A percentile compares a stretch with the other conserved stretches of the same genome.
phyloP scores from a whole-genome alignment of 257 asterid genomes.

The Solanum sitiens region DNA sequence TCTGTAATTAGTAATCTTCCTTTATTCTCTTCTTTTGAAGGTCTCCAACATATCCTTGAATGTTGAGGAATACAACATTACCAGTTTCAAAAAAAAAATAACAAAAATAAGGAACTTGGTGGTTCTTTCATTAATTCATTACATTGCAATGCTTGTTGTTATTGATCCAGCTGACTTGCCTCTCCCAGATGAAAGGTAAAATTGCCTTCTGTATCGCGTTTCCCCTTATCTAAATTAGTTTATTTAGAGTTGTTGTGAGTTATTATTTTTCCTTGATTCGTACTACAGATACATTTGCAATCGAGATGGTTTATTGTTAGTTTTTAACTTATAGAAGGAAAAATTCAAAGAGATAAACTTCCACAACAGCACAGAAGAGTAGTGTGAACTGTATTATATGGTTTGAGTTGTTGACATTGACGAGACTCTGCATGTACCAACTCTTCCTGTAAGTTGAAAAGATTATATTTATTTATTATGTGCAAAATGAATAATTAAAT shows the following conservation, averaged over 20 bases:
- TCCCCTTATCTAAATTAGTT: not conserved
- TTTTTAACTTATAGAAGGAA: not conserved
- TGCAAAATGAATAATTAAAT: too few species aligned
- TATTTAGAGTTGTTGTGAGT: not conserved
- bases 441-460: not conserved
- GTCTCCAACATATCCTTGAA: not conserved
- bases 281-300: not conserved
- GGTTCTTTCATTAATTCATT: not conserved
- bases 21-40: not conserved
- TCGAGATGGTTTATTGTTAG: not conserved
- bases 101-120: not conserved
- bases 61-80: not conserved
- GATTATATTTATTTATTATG: not conserved
- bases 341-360: not conserved
- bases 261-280: not conserved
- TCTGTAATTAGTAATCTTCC: not conserved
- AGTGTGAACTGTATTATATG: not conserved
- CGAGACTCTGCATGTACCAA: not conserved
- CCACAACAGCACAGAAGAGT: not conserved
- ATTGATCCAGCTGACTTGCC: not conserved
- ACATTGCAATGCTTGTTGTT: not conserved
- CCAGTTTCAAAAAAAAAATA: not conserved
- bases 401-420: not conserved
- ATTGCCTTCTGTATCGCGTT: not conserved
- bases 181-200: not conserved